These are phyloP conservation scores for Zychaea mexicana DNA, from an alignment of 371 early-diverging fungal genomes.

Conservation along the genomic window DNA sequence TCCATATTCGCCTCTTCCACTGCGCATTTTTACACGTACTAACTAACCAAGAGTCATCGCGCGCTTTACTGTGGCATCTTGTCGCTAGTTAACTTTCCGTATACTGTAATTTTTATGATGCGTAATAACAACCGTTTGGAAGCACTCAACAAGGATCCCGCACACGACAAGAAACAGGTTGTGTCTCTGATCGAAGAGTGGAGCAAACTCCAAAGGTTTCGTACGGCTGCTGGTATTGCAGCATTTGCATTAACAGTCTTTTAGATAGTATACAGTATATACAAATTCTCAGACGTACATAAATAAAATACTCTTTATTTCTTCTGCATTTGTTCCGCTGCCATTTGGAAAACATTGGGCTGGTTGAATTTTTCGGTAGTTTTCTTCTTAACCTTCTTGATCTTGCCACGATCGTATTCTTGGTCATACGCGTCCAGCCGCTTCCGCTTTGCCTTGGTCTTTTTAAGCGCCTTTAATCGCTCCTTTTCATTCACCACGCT, in stretches of 20 bases:
- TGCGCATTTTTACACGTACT: slow-evolving; percentile 6
- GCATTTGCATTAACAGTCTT: background rate
- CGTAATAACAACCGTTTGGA: background rate
- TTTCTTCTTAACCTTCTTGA: slow-evolving; percentile 75
- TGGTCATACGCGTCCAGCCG: slow-evolving; percentile 68
- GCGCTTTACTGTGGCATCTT: background rate
- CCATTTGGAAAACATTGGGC: slow-evolving; percentile 46
- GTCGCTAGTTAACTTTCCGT: background rate
- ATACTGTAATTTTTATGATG: background rate
- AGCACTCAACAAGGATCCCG: background rate
- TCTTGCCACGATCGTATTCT: slow-evolving; percentile 80
- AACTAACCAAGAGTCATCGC: background rate
- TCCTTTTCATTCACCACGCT: slow-evolving; percentile 26
- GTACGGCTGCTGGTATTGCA: background rate
- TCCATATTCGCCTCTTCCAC: background rate
- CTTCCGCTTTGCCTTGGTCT: slow-evolving; percentile 58
- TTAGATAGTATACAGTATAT: background rate
- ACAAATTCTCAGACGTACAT: no score
- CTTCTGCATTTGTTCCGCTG: slow-evolving; percentile 23
- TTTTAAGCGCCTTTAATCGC: slow-evolving; percentile 36
- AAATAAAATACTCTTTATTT: slow-evolving; percentile 4
- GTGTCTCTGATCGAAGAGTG: background rate
- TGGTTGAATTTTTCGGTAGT: slow-evolving; percentile 37
- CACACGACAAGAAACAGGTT: background rate
- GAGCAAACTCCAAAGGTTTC: background rate